A percentile compares a stretch with the other conserved stretches of the same genome.
Evolutionary conservation across 306 rosid genomes (phyloP).

Genomic region (Cucumis hystrix): DNA sequence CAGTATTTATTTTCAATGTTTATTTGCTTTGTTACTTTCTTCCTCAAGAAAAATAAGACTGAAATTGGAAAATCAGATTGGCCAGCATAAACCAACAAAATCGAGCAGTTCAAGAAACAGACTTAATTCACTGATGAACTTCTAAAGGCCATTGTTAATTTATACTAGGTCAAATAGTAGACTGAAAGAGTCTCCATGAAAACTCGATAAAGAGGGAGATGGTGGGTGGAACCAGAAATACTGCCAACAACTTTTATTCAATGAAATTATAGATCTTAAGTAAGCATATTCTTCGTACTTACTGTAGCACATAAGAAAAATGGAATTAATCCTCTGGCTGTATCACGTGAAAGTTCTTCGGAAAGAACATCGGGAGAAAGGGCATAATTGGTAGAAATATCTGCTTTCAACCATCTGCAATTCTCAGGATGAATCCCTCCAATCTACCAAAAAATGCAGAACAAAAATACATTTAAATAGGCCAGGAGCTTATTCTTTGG

Average conservation of each 20-base stretch:
- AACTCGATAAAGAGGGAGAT: background rate
- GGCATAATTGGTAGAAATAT: slow-evolving; percentile 57
- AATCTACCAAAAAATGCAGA: slow-evolving; percentile 34
- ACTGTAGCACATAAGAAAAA: slow-evolving; percentile 89
- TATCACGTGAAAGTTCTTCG: slow-evolving; percentile 57
- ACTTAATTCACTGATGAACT: background rate
- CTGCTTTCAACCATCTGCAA: slow-evolving; percentile 62
- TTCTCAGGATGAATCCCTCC: slow-evolving; percentile 73
- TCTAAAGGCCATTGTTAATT: background rate
- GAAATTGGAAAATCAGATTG: background rate
- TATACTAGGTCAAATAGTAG: background rate
- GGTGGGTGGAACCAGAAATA: background rate
- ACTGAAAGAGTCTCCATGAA: background rate
- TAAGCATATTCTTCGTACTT: slow-evolving; percentile 17
- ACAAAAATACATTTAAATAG: background rate
- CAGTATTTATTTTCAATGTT: background rate
- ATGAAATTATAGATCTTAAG: background rate
- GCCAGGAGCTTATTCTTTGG: background rate
- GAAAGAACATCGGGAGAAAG: slow-evolving; percentile 53
- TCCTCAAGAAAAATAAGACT: background rate
- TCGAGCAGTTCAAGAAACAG: background rate
- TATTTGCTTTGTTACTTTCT: background rate
- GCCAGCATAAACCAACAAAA: background rate
- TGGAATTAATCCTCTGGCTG: slow-evolving; percentile 55
- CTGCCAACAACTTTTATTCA: background rate